phyloP scores from a whole-genome alignment of 2,329 filamentous ascomycete species.

The Coleophoma eucalyptorum region DNA sequence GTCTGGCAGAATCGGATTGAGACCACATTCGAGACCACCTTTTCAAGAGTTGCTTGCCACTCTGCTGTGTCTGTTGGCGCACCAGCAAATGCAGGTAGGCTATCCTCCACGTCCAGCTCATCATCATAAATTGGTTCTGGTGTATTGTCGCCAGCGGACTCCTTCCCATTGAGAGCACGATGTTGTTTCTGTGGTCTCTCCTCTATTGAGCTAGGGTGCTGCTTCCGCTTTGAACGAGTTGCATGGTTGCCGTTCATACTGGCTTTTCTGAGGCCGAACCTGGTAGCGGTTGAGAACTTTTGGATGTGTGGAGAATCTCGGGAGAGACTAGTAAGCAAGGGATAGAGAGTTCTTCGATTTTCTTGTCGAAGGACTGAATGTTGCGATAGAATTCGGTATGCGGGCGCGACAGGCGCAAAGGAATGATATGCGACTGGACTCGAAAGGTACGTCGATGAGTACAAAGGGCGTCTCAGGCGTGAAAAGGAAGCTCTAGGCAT shows the following conservation, averaged over 20 bases:
- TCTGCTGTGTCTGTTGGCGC: constrained; percentile 66
- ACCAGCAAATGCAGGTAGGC: constrained; percentile 38
- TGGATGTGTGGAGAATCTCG: neutral
- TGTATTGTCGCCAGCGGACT: constrained; percentile 28
- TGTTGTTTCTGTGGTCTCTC: constrained; percentile 29
- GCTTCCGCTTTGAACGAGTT: constrained; percentile 26
- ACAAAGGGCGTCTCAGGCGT: constrained; percentile 19
- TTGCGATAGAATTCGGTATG: neutral
- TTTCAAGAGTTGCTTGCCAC: constrained; percentile 95
- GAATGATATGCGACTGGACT: constrained; percentile 13
- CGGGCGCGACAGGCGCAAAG: constrained; percentile 5
- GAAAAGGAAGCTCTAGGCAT: constrained; percentile 25
- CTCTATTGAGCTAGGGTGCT: constrained; percentile 18
- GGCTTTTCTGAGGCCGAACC: constrained; percentile 3
- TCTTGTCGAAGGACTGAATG: neutral
- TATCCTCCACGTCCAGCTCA: constrained; percentile 30
- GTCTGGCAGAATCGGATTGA: constrained; percentile 99
- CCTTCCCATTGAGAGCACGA: constrained; percentile 26
- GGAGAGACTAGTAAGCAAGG: neutral
- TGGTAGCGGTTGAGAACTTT: neutral
- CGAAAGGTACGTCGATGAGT: constrained; percentile 26
- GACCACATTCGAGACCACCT: constrained; percentile 90
- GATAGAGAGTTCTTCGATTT: neutral
- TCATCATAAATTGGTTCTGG: constrained; percentile 27
- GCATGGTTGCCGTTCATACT: constrained; percentile 25